Base-by-base conservation (phyloP, 139 green algal species). In the Micractinium conductrix region DNA sequence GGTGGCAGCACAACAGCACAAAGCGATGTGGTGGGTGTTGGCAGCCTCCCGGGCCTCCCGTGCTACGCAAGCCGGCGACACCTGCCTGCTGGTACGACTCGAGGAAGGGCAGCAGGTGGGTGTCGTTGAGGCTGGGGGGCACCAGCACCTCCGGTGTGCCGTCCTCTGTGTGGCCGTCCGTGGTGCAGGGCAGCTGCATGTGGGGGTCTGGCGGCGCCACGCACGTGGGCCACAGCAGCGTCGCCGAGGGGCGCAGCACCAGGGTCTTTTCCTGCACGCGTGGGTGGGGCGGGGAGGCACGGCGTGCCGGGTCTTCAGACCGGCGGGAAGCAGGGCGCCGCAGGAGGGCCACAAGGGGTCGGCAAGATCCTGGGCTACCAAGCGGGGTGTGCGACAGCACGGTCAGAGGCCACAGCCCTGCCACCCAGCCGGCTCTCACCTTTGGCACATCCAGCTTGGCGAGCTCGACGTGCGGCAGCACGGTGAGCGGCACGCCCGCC, bases 61-160 rank as follows among this genome's bases (percentile, higher is more conserved):
- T n/a, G n/a, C n/a, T n/a, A n/a, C n/a, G n/a, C n/a, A n/a, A n/a
- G n/a, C n/a, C n/a, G n/a, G n/a, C n/a, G n/a, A n/a, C n/a, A n/a
- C n/a, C n/a, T n/a, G n/a, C n/a, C n/a, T 33, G 21, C 30, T 40
- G 26, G 55, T 53, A 37, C 26, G 62, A 42, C 76, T 71, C 55
- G 58, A 82, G 40, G 7, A 82, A 22, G 16, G 76, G 76, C 38
- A 82, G 76, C 55, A 82, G 76, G 76, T 82, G 33, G 16, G 55
- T 82, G 76, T 72, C 58, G 38, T 82, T 82, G 21, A 82, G 58
- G 2, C 38, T 60, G 38, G 76, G 76, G 37, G 76, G 76, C 38
- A 82, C 8, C 24, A 71, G 16, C 26, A 82, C 28, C 38, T 72
- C 37, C 26, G 50, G 37, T 26, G 22, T 42, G 38, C 55, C 55